These are phyloP conservation scores for Dactylellina parvicollis DNA, from an alignment of 2,329 filamentous ascomycete genomes.

Conservation along the genomic window DNA sequence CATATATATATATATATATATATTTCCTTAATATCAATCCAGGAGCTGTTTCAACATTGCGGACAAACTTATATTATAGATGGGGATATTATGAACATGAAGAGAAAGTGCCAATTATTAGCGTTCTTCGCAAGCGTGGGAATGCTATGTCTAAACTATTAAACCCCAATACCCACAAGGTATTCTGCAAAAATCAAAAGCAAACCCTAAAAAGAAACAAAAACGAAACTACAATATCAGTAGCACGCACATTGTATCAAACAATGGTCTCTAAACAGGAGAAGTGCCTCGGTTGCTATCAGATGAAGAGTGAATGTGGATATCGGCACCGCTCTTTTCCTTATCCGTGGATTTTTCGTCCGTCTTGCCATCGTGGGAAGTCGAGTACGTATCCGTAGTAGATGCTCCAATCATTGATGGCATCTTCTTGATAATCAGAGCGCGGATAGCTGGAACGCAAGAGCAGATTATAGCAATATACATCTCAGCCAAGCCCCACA, in stretches of 20 bases:
- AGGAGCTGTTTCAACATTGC: no score
- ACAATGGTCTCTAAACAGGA: constrained; percentile 13
- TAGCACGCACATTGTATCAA: constrained; percentile 6
- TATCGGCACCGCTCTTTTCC: constrained; percentile 25
- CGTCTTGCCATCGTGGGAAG: constrained; percentile 15
- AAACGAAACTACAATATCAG: neutral
- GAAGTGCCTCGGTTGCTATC: constrained; percentile 19
- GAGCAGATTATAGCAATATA: constrained; percentile 42
- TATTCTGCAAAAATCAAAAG: neutral
- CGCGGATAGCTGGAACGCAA: constrained; percentile 38
- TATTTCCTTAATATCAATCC: no score
- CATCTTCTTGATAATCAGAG: constrained; percentile 34
- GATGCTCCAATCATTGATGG: constrained; percentile 32
- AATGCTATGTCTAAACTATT: neutral
- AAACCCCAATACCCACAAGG: neutral
- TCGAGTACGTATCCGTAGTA: constrained; percentile 20
- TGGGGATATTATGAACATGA: neutral
- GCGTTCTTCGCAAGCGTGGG: neutral
- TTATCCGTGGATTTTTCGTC: constrained; percentile 37
- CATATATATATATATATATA: no score
- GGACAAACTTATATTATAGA: neutral
- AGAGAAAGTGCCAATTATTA: neutral
- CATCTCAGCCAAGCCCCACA: constrained; percentile 43
- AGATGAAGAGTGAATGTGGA: constrained; percentile 16
- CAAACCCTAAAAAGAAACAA: neutral